A percentile compares a stretch with the other conserved stretches of the same genome.
Evolutionary conservation across 1,284 basidiomycete species (phyloP).

Genomic region (Peniophora sp.): DNA sequence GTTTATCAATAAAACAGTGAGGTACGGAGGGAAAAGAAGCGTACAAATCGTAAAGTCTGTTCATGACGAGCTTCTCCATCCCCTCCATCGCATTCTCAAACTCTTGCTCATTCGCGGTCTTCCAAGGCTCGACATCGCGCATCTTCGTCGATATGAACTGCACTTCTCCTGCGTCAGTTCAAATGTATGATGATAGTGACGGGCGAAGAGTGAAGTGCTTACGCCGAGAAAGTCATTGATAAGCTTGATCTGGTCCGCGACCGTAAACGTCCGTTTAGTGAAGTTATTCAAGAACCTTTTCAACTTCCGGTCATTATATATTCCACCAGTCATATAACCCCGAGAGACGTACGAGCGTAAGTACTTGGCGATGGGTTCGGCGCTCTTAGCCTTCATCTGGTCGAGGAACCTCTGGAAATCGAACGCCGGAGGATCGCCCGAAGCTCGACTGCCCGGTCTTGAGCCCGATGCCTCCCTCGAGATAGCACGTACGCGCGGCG

Average conservation of each 20-base stretch:
- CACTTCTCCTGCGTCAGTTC: neutral
- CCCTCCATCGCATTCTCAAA: constrained; percentile 98
- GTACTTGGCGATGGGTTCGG: constrained; percentile 88
- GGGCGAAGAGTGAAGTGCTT: constrained; percentile 22
- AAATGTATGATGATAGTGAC: neutral
- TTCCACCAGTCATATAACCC: no score
- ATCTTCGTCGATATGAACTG: constrained; percentile 87
- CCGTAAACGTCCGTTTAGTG: constrained; percentile 80
- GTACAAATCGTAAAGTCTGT: constrained; percentile 88
- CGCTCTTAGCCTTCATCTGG: constrained; percentile 79
- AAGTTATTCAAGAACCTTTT: constrained; percentile 88
- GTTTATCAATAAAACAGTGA: constrained; percentile 2
- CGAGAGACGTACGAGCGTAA: constrained; percentile 78
- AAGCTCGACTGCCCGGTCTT: constrained; percentile 3
- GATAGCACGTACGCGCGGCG: neutral
- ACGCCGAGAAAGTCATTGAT: constrained; percentile 89
- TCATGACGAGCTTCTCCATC: constrained; percentile 99
- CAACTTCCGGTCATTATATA: no score
- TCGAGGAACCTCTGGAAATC: constrained; percentile 87
- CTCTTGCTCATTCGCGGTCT: constrained; percentile 66
- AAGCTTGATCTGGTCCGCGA: constrained; percentile 87
- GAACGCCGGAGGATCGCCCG: constrained; percentile 40
- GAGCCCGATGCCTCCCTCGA: neutral
- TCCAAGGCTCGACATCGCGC: constrained; percentile 81
- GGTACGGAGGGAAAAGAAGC: constrained; percentile 21